A percentile compares a stretch with the other conserved stretches of the same genome.
Evolutionary conservation across 768 basidiomycete species (phyloP).

Genomic region (Suillus discolor): DNA sequence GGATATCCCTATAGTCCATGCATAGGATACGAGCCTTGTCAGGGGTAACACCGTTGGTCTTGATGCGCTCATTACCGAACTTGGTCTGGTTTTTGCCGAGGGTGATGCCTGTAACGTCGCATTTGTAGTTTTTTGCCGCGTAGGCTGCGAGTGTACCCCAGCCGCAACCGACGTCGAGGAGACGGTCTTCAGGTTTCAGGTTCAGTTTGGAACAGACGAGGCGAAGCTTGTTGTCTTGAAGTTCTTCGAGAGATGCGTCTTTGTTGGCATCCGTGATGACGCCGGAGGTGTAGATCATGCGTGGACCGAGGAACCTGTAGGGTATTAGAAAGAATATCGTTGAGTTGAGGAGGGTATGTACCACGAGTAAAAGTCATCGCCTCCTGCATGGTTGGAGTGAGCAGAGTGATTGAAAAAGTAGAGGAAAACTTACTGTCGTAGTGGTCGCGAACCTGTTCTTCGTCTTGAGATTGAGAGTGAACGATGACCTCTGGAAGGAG

Average conservation of each 20-base stretch:
- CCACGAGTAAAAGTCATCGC: constrained; percentile 97
- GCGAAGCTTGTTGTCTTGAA: constrained; percentile 98
- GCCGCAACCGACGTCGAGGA: constrained; percentile 89
- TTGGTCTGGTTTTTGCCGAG: constrained; percentile 88
- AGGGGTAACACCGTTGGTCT: constrained; percentile 68
- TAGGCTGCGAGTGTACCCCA: constrained; percentile 97
- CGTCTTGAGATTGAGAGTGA: constrained; percentile 90
- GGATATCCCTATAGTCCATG: constrained; percentile 91
- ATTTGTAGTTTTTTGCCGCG: constrained; percentile 96
- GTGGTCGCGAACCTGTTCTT: constrained; percentile 93
- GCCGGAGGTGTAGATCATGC: constrained; percentile 98
- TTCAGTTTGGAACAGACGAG: constrained; percentile 94
- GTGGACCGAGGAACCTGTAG: constrained; percentile 89
- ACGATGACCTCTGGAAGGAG: constrained; percentile 93
- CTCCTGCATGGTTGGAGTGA: constrained; percentile 48
- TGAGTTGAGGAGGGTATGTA: constrained; percentile 27
- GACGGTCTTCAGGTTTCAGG: constrained; percentile 81
- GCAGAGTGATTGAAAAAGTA: constrained; percentile 7
- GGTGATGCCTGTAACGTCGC: constrained; percentile 95
- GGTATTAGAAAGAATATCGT: background rate
- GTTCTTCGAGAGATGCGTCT: constrained; percentile 85
- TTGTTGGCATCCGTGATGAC: constrained; percentile 70
- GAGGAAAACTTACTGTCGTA: constrained; percentile 74
- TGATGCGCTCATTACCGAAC: constrained; percentile 90
- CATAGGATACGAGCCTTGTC: constrained; percentile 89